phyloP scores from a whole-genome alignment of 495 filamentous ascomycete genomes.

The Penicillium taxi region DNA sequence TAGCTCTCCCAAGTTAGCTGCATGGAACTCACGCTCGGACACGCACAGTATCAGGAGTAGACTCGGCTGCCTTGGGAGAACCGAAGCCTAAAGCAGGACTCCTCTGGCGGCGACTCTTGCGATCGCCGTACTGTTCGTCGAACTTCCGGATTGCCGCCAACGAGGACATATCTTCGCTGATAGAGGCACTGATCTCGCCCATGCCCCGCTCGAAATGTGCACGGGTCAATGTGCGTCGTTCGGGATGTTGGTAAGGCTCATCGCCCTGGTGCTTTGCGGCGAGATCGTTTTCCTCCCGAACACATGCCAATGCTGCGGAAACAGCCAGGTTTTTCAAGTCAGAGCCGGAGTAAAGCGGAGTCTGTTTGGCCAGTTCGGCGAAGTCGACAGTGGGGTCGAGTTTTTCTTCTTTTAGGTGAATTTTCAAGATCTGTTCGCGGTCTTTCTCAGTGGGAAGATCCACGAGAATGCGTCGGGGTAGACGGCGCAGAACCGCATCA shows the following conservation, averaged over 20 bases:
- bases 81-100: constrained; percentile 38
- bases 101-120: constrained; percentile 63
- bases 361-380: constrained; percentile 59
- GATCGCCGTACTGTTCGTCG: constrained; percentile 91
- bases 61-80: constrained; percentile 18
- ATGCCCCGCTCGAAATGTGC: constrained; percentile 79
- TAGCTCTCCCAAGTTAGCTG: neutral
- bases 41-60: constrained; percentile 26
- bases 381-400: constrained; percentile 65
- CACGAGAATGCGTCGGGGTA: constrained; percentile 78
- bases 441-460: constrained; percentile 78
- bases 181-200: constrained; percentile 84
- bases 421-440: constrained; percentile 67
- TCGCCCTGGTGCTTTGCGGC: constrained; percentile 45
- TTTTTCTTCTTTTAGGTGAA: constrained; percentile 73
- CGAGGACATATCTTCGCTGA: constrained; percentile 88
- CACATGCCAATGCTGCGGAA: constrained; percentile 79
- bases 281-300: constrained; percentile 70
- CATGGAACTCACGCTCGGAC: constrained; percentile 31
- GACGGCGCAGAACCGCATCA: constrained; percentile 76
- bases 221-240: constrained; percentile 54
- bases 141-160: constrained; percentile 86
- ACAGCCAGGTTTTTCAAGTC: constrained; percentile 93
- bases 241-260: constrained; percentile 52
- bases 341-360: constrained; percentile 91